These are phyloP conservation scores for Amanita pallidorosea DNA, from an alignment of 768 basidiomycete genomes.

Conservation along the genomic window DNA sequence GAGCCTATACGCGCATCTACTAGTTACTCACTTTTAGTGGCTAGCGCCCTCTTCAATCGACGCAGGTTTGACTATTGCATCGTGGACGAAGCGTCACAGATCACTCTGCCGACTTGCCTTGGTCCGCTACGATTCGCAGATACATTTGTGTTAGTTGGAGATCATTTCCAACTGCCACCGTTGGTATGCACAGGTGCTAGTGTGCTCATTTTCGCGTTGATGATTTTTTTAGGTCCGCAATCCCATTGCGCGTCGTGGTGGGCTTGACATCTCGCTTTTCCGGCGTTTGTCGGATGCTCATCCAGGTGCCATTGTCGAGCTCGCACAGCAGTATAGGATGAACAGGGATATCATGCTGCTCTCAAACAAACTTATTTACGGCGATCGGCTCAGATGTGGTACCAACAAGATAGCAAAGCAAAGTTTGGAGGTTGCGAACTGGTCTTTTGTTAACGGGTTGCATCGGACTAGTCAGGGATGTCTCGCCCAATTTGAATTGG, in stretches of 20 bases:
- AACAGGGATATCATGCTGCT: constrained; percentile 91
- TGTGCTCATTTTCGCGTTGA: not conserved
- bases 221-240: constrained; percentile 58
- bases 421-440: constrained; percentile 42
- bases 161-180: constrained; percentile 95
- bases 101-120: constrained; percentile 90
- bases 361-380: constrained; percentile 82
- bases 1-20: not conserved
- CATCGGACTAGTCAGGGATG: constrained; percentile 20
- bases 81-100: constrained; percentile 96
- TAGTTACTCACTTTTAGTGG: constrained; percentile 17
- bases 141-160: constrained; percentile 90
- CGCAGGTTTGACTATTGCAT: constrained; percentile 94
- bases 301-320: constrained; percentile 74
- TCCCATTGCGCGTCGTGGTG: constrained; percentile 66
- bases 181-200: constrained; percentile 39
- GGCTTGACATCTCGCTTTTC: constrained; percentile 86
- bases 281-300: constrained; percentile 81
- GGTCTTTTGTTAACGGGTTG: constrained; percentile 28
- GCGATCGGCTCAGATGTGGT: constrained; percentile 69
- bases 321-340: constrained; percentile 92
- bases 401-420: constrained; percentile 56
- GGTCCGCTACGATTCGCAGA: constrained; percentile 88
- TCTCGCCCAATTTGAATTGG: not conserved
- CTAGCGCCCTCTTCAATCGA: constrained; percentile 73